Base-by-base conservation (phyloP, 2,329 filamentous ascomycete genomes). In the Mycosphaerella sp. region DNA sequence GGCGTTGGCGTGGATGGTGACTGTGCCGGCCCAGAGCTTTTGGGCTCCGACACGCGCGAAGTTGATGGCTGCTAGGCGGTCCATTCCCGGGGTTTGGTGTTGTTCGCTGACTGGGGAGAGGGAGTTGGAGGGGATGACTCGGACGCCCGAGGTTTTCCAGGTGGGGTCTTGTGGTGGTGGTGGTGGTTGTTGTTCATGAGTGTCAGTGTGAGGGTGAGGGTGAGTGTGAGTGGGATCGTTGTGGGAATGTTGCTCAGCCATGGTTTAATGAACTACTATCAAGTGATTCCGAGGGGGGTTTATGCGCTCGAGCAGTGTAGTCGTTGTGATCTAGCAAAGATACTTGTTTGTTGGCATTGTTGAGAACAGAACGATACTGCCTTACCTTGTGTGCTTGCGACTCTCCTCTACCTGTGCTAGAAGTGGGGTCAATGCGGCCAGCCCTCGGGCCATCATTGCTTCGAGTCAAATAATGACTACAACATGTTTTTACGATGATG, bases 11-110 rank as follows among this genome's bases (percentile, higher is more conserved):
- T 72, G 67, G 54, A 73, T 49, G 37, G 40, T 25, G 17, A 74
- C 72, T 1, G 72, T 73, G 0, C 72, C 72, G 5, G 72, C 72
- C 71, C 72, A 74, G 18, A 74, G 62, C 49, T 72, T 73, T 53
- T 73, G 66, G 0, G 72, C 72, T 13, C 71, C 71, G 1, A 69
- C 68, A 3, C 72, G 64, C 0, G 71, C 71, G 48, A 72, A 67
- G 58, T 72, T 73, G 53, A 75, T 69, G 2, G 72, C 72, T n/a
- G 71, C 70, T 16, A 67, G 66, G 7, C 72, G 67, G 49, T 69
- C 65, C 71, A 74, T 74, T 44, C 71, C 70, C 18, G 70, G 70
- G 5, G 71, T 74, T 50, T 60, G 9, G 70, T 74, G 58, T 71
- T 71, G 50, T 7, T 46, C 46, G 7, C 51, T 45, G 4, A 53